Evolutionary conservation across 2,329 filamentous ascomycete genomes (phyloP).

Genomic region (Nakataea oryzae): DNA sequence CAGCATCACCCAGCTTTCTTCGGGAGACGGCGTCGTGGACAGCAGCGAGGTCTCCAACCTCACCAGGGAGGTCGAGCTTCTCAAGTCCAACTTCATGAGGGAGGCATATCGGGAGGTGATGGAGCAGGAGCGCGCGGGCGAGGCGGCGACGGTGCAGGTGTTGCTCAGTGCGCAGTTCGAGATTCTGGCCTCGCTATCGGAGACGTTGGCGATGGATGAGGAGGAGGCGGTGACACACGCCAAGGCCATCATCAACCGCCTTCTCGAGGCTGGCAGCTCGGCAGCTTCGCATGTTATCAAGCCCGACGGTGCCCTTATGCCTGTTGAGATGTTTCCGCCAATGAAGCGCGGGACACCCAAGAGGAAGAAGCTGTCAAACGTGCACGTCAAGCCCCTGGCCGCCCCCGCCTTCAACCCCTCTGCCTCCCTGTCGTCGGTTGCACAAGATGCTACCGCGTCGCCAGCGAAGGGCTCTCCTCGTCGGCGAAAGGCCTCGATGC

Average conservation of each 20-base stretch:
- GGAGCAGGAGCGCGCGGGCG: slow-evolving; percentile 74
- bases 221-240: slow-evolving; percentile 74
- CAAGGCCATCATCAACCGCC: slow-evolving; percentile 62
- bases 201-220: slow-evolving; percentile 73
- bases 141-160: slow-evolving; percentile 69
- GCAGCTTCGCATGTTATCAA: slow-evolving; percentile 80
- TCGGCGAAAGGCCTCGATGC: slow-evolving; percentile 54
- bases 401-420: slow-evolving; percentile 30
- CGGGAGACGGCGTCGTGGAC: slow-evolving; percentile 55
- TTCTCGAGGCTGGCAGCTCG: slow-evolving; percentile 66
- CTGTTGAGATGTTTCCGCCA: slow-evolving; percentile 59
- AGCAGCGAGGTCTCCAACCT: slow-evolving; percentile 61
- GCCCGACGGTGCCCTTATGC: slow-evolving; percentile 60
- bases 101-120: slow-evolving; percentile 69
- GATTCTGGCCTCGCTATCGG: slow-evolving; percentile 71
- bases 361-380: slow-evolving; percentile 44
- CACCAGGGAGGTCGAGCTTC: slow-evolving; percentile 71
- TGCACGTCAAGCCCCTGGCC: slow-evolving; percentile 31
- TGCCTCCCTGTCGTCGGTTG: slow-evolving; percentile 14
- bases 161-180: slow-evolving; percentile 88
- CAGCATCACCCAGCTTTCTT: slow-evolving; percentile 66
- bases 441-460: slow-evolving; percentile 36
- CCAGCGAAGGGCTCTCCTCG: slow-evolving; percentile 73
- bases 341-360: slow-evolving; percentile 67
- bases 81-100: slow-evolving; percentile 73